These are phyloP conservation scores for Eutrema heterophyllum DNA, from an alignment of 345 rosid species.

Conservation along the genomic window DNA sequence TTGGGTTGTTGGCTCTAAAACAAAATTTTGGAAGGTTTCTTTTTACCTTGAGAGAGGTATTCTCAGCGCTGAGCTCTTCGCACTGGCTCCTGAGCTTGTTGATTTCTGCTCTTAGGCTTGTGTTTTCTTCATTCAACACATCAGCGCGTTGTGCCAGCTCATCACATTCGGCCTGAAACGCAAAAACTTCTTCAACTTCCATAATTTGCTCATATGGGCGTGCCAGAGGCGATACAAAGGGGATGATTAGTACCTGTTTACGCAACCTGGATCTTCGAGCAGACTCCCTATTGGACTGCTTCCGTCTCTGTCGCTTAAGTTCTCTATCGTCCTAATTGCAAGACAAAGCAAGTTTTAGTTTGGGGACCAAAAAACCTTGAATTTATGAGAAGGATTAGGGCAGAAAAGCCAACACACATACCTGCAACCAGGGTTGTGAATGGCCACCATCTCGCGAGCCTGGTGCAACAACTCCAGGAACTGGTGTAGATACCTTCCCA, in stretches of 20 bases:
- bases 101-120: conserved; percentile 77
- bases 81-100: conserved; percentile 64
- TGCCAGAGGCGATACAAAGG: background rate
- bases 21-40: background rate
- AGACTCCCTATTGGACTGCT: conserved; percentile 98
- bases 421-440: conserved; percentile 88
- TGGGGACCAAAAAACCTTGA: background rate
- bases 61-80: conserved; percentile 76
- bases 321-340: conserved; percentile 80
- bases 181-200: conserved; percentile 10
- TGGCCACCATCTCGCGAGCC: conserved; percentile 69
- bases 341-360: background rate
- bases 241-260: conserved; percentile 69
- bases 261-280: conserved; percentile 96
- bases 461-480: conserved; percentile 55
- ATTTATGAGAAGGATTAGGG: background rate
- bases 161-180: conserved; percentile 94
- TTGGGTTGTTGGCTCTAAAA: background rate
- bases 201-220: conserved; percentile 15
- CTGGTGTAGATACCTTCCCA: conserved; percentile 69
- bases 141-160: conserved; percentile 92
- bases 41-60: conserved; percentile 70
- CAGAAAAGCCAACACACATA: conserved; percentile 15
- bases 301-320: conserved; percentile 87
- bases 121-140: conserved; percentile 76